These are phyloP conservation scores for Trametes versicolor DNA, from an alignment of 1,284 basidiomycete species.

Conservation along the genomic window DNA sequence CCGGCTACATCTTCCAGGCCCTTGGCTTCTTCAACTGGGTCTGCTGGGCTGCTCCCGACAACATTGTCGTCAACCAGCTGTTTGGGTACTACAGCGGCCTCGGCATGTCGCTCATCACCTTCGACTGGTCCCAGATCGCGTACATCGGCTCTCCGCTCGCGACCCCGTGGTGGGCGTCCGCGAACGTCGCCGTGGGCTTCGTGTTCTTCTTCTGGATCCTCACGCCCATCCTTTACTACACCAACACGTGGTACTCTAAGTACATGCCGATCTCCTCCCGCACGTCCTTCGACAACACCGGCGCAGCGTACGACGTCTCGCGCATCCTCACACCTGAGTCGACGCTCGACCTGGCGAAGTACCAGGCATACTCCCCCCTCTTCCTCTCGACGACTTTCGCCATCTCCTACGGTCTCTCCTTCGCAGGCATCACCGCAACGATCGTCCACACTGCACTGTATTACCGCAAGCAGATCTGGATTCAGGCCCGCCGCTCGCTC, in stretches of 20 bases:
- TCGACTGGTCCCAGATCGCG: slow-evolving; percentile 52
- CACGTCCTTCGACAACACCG: slow-evolving; percentile 52
- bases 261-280: slow-evolving; percentile 49
- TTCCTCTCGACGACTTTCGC: slow-evolving; percentile 67
- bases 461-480: slow-evolving; percentile 65
- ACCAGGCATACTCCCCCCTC: slow-evolving; percentile 66
- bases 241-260: slow-evolving; percentile 52
- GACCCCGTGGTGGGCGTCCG: slow-evolving; percentile 45
- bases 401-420: slow-evolving; percentile 67
- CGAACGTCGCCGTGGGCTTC: slow-evolving; percentile 44
- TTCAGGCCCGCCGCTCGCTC: slow-evolving; percentile 55
- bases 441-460: slow-evolving; percentile 68
- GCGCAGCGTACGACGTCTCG: slow-evolving; percentile 60
- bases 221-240: slow-evolving; percentile 64
- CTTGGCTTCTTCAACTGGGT: slow-evolving; percentile 62
- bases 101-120: slow-evolving; percentile 71
- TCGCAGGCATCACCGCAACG: slow-evolving; percentile 64
- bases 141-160: slow-evolving; percentile 46
- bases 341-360: slow-evolving; percentile 58
- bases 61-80: slow-evolving; percentile 80
- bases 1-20: slow-evolving; percentile 56
- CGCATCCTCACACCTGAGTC: slow-evolving; percentile 55
- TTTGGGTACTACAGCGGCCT: slow-evolving; percentile 83
- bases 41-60: slow-evolving; percentile 68
- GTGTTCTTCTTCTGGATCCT: slow-evolving; percentile 64